Conservation (phyloP, 176 grass and related monocot genomes). For the Oryza glaberrima region DNA sequence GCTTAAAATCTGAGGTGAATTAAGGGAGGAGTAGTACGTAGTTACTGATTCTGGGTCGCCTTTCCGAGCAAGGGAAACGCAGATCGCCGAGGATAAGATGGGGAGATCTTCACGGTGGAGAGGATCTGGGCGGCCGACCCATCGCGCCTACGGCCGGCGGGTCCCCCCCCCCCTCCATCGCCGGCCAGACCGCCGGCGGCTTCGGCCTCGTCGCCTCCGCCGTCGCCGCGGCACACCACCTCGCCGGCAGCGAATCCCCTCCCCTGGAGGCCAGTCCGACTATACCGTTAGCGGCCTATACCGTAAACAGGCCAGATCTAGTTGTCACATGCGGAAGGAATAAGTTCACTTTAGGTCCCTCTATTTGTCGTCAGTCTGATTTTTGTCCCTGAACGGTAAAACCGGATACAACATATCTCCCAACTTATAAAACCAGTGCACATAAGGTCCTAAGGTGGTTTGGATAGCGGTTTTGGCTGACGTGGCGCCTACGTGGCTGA, state of each 20-base stretch:
- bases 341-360: too few species aligned
- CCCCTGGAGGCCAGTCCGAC: neutral
- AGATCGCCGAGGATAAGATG: neutral
- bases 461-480: too few species aligned
- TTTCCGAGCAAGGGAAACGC: neutral
- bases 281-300: neutral
- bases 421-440: too few species aligned
- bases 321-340: neutral
- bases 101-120: neutral
- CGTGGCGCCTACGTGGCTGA: too few species aligned
- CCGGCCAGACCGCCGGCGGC: neutral
- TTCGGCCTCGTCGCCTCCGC: neutral
- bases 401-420: too few species aligned
- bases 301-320: neutral
- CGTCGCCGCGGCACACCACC: too few species aligned
- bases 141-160: too few species aligned
- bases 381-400: fast-evolving
- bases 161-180: neutral
- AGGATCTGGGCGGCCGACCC: neutral
- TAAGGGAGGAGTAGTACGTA: neutral
- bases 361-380: too few species aligned
- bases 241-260: neutral
- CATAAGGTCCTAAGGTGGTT: too few species aligned
- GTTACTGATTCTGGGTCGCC: neutral
- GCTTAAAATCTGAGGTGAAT: neutral